phyloP scores from a whole-genome alignment of 2,329 filamentous ascomycete species.

The Coleophoma crateriformis region DNA sequence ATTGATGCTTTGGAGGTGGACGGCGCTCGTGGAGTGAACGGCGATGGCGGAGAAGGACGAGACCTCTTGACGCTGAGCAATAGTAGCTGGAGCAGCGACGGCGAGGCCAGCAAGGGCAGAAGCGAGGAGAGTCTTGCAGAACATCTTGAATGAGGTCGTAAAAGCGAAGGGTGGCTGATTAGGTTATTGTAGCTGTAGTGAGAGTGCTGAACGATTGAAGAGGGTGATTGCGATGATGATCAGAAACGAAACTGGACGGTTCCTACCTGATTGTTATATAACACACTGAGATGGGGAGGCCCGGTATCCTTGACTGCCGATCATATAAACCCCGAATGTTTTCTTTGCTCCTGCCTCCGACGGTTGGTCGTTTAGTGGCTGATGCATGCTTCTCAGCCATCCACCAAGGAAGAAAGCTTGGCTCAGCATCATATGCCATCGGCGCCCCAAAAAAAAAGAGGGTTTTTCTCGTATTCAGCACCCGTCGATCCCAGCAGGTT shows the following conservation, averaged over 20 bases:
- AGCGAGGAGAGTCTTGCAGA: conserved; percentile 9
- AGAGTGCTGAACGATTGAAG: too few species aligned
- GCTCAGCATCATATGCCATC: too few species aligned
- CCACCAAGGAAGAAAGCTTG: too few species aligned
- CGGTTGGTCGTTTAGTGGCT: too few species aligned
- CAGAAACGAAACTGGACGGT: background rate
- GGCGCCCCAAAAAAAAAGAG: too few species aligned
- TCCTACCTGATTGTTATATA: too few species aligned
- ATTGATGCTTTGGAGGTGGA: conserved; percentile 5
- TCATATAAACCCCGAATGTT: too few species aligned
- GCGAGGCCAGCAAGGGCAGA: conserved; percentile 9
- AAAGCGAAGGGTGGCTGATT: background rate
- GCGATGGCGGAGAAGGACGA: conserved; percentile 2
- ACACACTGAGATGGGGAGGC: too few species aligned
- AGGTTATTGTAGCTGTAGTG: background rate
- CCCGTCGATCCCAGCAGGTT: background rate
- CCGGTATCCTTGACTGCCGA: too few species aligned
- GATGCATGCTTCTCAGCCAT: too few species aligned
- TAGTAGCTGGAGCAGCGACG: conserved; percentile 5
- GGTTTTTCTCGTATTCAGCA: too few species aligned
- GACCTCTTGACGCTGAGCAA: background rate
- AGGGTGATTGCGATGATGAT: background rate
- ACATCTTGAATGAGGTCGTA: conserved; percentile 7
- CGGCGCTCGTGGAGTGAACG: background rate
- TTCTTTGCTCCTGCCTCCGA: too few species aligned